Percentiles rank a stretch among this genome's conserved stretches.
Evolutionary conservation across 2,329 filamentous ascomycete species (phyloP).

Genomic region (Clarireedia monteithiana): DNA sequence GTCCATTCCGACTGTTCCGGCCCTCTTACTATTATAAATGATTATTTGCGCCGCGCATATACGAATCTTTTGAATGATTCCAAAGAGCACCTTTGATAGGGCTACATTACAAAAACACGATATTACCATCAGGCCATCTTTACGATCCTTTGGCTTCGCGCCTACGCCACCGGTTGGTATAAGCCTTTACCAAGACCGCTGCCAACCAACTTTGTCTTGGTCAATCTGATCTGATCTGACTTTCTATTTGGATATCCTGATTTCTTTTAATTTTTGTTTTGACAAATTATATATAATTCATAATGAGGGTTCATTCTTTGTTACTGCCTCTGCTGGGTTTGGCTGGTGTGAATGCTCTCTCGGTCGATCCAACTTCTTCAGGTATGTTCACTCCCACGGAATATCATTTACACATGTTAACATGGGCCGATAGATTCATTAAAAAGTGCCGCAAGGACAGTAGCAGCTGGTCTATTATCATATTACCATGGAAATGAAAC

Average conservation of each 20-base stretch:
- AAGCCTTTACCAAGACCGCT: neutral
- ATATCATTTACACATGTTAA: neutral
- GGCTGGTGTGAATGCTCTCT: conserved; percentile 15
- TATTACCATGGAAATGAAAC: conserved; percentile 46
- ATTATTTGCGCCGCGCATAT: neutral
- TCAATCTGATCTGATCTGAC: neutral
- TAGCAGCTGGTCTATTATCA: conserved; percentile 40
- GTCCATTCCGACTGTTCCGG: neutral
- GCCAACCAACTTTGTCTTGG: conserved; percentile 1
- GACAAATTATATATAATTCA: conserved; percentile 7
- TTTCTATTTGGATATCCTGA: neutral
- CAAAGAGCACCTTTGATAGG: conserved; percentile 24
- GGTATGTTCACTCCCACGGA: conserved; percentile 14
- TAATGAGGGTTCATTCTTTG: conserved; percentile 20
- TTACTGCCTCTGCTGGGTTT: conserved; percentile 17
- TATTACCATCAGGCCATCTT: neutral
- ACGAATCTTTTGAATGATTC: conserved; percentile 6
- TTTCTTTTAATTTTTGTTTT: neutral
- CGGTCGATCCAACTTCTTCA: conserved; percentile 20
- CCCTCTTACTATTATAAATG: neutral
- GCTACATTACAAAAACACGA: conserved; percentile 9
- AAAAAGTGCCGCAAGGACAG: conserved; percentile 28
- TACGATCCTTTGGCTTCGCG: conserved; percentile 3
- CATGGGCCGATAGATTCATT: conserved; percentile 25
- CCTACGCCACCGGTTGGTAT: neutral